phyloP scores from a whole-genome alignment of 2,329 filamentous ascomycete species.

The Coniella vitis region DNA sequence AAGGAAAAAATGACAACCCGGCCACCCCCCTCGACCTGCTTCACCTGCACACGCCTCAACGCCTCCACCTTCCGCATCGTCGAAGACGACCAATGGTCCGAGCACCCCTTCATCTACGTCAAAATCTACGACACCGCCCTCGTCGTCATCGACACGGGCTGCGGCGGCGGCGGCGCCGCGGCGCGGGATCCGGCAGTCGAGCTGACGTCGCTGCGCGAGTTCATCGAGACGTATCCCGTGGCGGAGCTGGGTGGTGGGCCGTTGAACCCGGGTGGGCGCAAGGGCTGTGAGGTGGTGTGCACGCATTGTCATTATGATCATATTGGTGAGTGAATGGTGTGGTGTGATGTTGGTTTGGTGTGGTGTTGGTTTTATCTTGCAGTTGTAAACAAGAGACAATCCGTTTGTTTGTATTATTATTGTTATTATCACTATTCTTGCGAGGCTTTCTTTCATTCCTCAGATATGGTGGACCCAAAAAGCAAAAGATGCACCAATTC shows the following conservation, averaged over 20 bases:
- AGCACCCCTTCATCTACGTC: conserved; percentile 39
- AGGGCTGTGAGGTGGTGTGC: conserved; percentile 34
- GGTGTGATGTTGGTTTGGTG: too few relatives aligned
- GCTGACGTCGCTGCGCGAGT: conserved; percentile 29
- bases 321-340: conserved; percentile 23
- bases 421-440: too few relatives aligned
- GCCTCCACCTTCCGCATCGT: conserved; percentile 35
- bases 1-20: background rate
- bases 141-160: conserved; percentile 39
- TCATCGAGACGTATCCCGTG: conserved; percentile 34
- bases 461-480: too few relatives aligned
- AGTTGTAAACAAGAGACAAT: too few relatives aligned
- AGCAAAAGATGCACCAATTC: too few relatives aligned
- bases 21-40: conserved; percentile 6
- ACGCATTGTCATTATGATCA: conserved; percentile 42
- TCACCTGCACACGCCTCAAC: conserved; percentile 27
- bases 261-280: conserved; percentile 29
- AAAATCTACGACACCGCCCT: conserved; percentile 32
- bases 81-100: conserved; percentile 35
- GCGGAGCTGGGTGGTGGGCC: conserved; percentile 26
- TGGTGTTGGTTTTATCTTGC: too few relatives aligned
- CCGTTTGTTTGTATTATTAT: too few relatives aligned
- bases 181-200: conserved; percentile 21
- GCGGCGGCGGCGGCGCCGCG: conserved; percentile 32
- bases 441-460: too few relatives aligned